Evolutionary conservation across 2,329 filamentous ascomycete species (phyloP).

Genomic region (Xylariaceae sp.): DNA sequence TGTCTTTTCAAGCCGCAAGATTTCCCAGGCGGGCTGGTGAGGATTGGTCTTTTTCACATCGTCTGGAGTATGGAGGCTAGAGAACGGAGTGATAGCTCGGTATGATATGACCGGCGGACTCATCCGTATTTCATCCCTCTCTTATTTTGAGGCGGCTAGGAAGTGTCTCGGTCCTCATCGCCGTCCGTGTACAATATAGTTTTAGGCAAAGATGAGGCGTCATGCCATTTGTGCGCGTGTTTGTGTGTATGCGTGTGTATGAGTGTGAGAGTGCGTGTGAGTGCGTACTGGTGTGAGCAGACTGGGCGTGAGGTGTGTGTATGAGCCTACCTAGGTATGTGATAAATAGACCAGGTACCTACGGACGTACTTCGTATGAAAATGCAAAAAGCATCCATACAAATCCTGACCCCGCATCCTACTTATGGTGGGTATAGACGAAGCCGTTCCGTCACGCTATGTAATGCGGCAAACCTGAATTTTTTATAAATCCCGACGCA

Average conservation of each 20-base stretch:
- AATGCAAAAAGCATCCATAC: too few relatives aligned
- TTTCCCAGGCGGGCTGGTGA: slow-evolving; percentile 5
- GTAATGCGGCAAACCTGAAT: too few relatives aligned
- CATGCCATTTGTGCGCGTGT: slow-evolving; percentile 5
- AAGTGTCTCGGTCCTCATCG: not conserved
- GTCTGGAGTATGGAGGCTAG: slow-evolving; percentile 12
- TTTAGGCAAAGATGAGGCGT: slow-evolving; percentile 14
- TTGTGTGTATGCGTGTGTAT: not conserved
- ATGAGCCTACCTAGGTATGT: too few relatives aligned
- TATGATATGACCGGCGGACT: slow-evolving; percentile 1
- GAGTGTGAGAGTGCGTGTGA: not conserved
- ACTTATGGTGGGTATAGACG: too few relatives aligned
- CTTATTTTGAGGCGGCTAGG: slow-evolving; percentile 2
- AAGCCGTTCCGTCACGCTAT: too few relatives aligned
- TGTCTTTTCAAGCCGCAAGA: slow-evolving; percentile 1
- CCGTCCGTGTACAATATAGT: slow-evolving; percentile 21
- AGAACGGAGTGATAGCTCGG: slow-evolving; percentile 8
- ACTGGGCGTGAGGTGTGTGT: not conserved
- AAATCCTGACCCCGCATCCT: too few relatives aligned
- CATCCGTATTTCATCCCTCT: not conserved
- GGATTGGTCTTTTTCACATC: slow-evolving; percentile 7
- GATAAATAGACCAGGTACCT: too few relatives aligned
- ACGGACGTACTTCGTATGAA: too few relatives aligned
- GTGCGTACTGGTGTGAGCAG: not conserved
- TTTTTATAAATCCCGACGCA: too few relatives aligned